These are phyloP conservation scores for Backusella psychrophila DNA, from an alignment of 192 early-diverging fungal species.

Conservation along the genomic window DNA sequence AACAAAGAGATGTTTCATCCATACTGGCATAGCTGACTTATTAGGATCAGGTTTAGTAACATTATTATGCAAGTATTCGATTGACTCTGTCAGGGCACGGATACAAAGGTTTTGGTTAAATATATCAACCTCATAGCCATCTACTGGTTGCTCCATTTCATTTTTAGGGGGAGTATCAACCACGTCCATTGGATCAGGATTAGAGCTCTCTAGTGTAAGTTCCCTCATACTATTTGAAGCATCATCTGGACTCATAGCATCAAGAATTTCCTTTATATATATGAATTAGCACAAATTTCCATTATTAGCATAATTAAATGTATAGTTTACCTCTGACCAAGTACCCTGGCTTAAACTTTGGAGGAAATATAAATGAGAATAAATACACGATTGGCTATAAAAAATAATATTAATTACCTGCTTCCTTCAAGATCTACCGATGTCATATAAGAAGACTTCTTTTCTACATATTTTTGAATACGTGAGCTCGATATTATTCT, in stretches of 20 bases:
- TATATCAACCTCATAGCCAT: slow-evolving; percentile 47
- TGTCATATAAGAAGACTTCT: slow-evolving; percentile 15
- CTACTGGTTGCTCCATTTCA: neutral
- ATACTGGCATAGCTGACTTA: slow-evolving; percentile 47
- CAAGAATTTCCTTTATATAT: neutral
- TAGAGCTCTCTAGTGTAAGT: neutral
- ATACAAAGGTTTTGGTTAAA: slow-evolving; percentile 67
- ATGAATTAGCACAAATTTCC: neutral
- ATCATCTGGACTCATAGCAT: neutral
- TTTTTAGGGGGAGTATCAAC: neutral
- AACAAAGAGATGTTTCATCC: slow-evolving; percentile 61
- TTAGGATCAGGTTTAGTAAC: slow-evolving; percentile 38
- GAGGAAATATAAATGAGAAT: neutral
- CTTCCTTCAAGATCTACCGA: slow-evolving; percentile 24
- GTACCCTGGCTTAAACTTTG: neutral
- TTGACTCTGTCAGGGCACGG: slow-evolving; percentile 54
- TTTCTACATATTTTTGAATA: neutral
- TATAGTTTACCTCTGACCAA: slow-evolving; percentile 10
- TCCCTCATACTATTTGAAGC: neutral
- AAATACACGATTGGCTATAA: neutral
- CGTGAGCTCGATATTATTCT: slow-evolving; percentile 13
- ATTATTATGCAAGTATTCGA: slow-evolving; percentile 46
- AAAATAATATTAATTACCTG: neutral
- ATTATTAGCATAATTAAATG: neutral
- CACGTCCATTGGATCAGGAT: neutral